These are phyloP conservation scores for Skeletonema costatum DNA, from an alignment of 108 stramenopile genomes.

Conservation along the genomic window DNA sequence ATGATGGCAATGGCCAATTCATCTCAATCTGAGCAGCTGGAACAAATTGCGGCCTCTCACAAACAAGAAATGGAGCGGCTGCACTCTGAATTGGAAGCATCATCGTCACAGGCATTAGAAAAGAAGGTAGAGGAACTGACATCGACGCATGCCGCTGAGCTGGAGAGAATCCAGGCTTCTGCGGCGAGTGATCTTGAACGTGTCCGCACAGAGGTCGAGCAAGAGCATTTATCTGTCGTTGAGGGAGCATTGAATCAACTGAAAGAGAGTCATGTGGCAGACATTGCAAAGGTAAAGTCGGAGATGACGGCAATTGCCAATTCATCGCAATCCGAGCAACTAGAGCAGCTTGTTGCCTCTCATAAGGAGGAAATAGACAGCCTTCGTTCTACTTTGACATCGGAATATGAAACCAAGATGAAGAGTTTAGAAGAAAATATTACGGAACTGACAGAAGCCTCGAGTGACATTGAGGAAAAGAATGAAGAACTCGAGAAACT, in stretches of 20 bases:
- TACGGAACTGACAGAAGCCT: conserved; percentile 7
- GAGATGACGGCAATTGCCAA: conserved; percentile 13
- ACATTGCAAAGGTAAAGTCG: conserved; percentile 5
- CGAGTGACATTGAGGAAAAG: conserved; percentile 38
- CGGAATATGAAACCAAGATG: conserved; percentile 11
- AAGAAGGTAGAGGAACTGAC: conserved; percentile 9
- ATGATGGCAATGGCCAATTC: conserved; percentile 13
- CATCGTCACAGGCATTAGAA: not conserved
- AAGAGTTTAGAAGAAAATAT: conserved; percentile 15
- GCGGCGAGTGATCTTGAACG: conserved; percentile 19
- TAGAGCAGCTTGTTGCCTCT: conserved; percentile 18
- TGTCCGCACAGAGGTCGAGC: not conserved
- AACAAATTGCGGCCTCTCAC: conserved; percentile 14
- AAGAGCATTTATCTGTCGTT: not conserved
- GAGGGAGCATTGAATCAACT: not conserved
- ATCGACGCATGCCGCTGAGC: conserved; percentile 17
- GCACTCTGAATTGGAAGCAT: conserved; percentile 30
- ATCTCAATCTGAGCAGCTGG: conserved; percentile 19
- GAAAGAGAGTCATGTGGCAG: conserved; percentile 1
- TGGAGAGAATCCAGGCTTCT: conserved; percentile 34
- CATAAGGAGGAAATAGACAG: conserved; percentile 30
- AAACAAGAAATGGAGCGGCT: conserved; percentile 24
- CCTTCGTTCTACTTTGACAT: not conserved
- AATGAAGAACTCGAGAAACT: conserved; percentile 43
- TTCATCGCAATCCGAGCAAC: conserved; percentile 26